Conservation (phyloP, 208 protist genomes). For the Polymyxa betae region DNA sequence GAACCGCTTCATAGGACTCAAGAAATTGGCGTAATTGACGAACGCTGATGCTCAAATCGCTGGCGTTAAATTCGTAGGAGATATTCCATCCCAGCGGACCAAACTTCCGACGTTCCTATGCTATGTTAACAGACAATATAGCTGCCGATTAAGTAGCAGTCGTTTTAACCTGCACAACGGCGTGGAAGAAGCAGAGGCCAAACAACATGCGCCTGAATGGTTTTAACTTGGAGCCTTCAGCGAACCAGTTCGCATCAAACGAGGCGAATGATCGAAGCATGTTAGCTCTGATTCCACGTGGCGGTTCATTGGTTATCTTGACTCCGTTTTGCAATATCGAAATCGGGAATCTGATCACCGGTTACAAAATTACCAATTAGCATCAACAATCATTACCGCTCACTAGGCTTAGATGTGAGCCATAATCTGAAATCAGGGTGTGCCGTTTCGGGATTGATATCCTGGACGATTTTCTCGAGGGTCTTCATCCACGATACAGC, state of each 20-base stretch:
- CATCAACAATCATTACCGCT: neutral
- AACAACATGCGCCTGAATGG: constrained; percentile 79
- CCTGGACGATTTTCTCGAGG: constrained; percentile 93
- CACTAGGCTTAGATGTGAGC: constrained; percentile 56
- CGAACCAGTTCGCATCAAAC: neutral
- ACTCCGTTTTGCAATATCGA: constrained; percentile 86
- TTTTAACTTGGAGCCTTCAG: constrained; percentile 56
- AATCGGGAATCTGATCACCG: constrained; percentile 19
- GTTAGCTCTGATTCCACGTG: constrained; percentile 80
- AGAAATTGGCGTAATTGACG: constrained; percentile 89
- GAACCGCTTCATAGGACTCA: constrained; percentile 79
- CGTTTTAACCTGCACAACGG: constrained; percentile 78
- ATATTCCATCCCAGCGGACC: constrained; percentile 98
- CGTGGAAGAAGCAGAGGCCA: constrained; percentile 71
- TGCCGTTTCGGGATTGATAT: constrained; percentile 74
- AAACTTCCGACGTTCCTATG: constrained; percentile 96
- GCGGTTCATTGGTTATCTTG: constrained; percentile 99
- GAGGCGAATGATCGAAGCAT: constrained; percentile 50
- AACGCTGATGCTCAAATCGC: constrained; percentile 88
- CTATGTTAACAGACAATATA: constrained; percentile 29
- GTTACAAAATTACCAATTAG: neutral
- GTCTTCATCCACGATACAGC: constrained; percentile 94
- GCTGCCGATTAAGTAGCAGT: neutral
- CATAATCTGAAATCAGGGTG: constrained; percentile 57
- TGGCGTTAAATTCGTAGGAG: constrained; percentile 94